These are phyloP conservation scores for Suhomyces coccinellae DNA, from an alignment of 1,139 yeast genomes.

Conservation along the genomic window DNA sequence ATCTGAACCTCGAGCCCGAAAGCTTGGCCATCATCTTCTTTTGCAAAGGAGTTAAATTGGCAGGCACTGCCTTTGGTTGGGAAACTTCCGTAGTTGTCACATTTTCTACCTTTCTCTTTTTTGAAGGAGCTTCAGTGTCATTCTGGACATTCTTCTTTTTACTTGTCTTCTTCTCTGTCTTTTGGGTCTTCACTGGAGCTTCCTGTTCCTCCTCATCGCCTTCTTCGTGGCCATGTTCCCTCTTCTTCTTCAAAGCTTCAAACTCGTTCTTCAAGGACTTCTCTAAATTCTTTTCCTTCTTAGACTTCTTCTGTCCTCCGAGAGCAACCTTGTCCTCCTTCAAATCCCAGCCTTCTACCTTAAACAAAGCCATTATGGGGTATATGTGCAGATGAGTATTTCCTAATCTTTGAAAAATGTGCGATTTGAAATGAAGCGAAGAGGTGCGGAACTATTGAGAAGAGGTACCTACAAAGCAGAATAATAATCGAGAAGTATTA, in stretches of 20 bases:
- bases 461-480: background rate
- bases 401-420: slow-evolving; percentile 4
- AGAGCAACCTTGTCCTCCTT: slow-evolving; percentile 53
- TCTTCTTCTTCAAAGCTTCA: slow-evolving; percentile 25
- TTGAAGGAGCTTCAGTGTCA: slow-evolving; percentile 9
- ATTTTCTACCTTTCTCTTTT: slow-evolving; percentile 13
- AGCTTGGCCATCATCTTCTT: slow-evolving; percentile 94
- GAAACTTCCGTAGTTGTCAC: background rate
- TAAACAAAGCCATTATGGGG: slow-evolving; percentile 62
- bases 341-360: slow-evolving; percentile 82
- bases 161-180: slow-evolving; percentile 16
- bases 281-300: slow-evolving; percentile 32
- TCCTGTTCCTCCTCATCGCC: slow-evolving; percentile 13
- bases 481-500: too few species aligned
- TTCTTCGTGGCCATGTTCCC: slow-evolving; percentile 8
- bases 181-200: slow-evolving; percentile 13
- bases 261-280: slow-evolving; percentile 20
- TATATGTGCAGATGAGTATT: background rate
- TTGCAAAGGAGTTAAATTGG: slow-evolving; percentile 83
- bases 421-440: slow-evolving; percentile 1
- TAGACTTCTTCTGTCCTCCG: slow-evolving; percentile 38
- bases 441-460: background rate
- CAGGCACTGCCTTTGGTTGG: slow-evolving; percentile 22
- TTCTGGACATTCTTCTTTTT: slow-evolving; percentile 13
- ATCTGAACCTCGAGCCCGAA: slow-evolving; percentile 91